Percentiles rank a stretch among this genome's conserved stretches.
Evolutionary conservation across 2,329 filamentous ascomycete species (phyloP).

Genomic region (Pseudopyricularia javanii): DNA sequence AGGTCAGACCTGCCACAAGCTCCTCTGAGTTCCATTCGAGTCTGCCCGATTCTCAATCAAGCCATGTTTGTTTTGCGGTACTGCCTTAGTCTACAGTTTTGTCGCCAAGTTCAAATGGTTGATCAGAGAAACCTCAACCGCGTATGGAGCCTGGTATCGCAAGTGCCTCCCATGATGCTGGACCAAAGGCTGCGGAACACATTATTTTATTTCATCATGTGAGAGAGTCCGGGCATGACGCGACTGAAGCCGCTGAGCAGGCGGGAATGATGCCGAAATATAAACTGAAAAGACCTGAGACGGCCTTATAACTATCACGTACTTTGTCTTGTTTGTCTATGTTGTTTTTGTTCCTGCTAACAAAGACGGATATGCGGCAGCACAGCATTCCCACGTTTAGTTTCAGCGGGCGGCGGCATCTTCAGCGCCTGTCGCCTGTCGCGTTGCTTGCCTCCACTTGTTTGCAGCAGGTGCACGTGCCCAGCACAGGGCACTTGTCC

Average conservation of each 20-base stretch:
- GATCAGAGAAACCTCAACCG: constrained; percentile 19
- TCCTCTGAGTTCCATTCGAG: constrained; percentile 23
- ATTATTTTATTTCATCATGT: constrained; percentile 11
- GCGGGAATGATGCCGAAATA: constrained; percentile 31
- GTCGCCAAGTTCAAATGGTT: not conserved
- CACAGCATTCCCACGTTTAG: too few species aligned
- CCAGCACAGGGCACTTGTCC: too few species aligned
- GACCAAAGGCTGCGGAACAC: constrained; percentile 51
- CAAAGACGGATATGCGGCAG: too few species aligned
- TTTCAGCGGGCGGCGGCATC: too few species aligned
- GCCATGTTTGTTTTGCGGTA: constrained; percentile 4
- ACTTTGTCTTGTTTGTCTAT: not conserved
- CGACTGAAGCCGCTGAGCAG: constrained; percentile 33
- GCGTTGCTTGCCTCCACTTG: too few species aligned
- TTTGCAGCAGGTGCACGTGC: too few species aligned
- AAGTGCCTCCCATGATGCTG: constrained; percentile 27
- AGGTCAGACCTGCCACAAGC: constrained; percentile 26
- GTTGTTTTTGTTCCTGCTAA: too few species aligned
- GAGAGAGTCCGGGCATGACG: constrained; percentile 2
- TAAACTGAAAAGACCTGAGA: constrained; percentile 73
- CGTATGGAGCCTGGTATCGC: constrained; percentile 40
- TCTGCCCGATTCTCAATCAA: constrained; percentile 8
- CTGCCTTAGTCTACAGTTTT: not conserved
- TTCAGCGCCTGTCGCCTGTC: too few species aligned
- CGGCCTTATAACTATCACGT: constrained; percentile 11